Base-by-base conservation (phyloP, 2,329 filamentous ascomycete species). In the Fusarium camptoceras region DNA sequence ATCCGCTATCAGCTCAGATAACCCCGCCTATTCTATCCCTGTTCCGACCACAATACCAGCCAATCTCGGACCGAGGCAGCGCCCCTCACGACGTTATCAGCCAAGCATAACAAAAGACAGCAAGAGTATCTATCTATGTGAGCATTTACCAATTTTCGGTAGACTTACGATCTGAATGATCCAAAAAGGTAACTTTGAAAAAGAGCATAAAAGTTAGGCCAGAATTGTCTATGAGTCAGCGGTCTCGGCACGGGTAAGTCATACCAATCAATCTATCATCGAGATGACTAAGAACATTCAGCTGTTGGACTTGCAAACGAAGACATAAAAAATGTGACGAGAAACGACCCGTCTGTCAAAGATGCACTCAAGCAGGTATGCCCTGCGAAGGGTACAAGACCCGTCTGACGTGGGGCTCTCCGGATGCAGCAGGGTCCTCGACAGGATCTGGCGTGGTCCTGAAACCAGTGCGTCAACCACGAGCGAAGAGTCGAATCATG, bases 311-410 rank as follows among this genome's bases (percentile, higher is more conserved):
- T 15, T 68, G 63, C 25, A 68, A 68, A 24, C 55, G 48, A 25
- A 39, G 65, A 12, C 62, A 68, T 11, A 68, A 68, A 15, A 68
- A 68, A 63, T 68, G 58, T 49, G 65, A 68, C 20, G 65, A 68
- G 39, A 59, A 27, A 14, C 43, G 49, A 2, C 65, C 63, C 2
- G 44, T 62, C 14, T 68, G 65, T 44, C 37, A 59, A 20, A 53
- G 58, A 51, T 68, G 65, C n/a, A 34, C 34, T 16, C 54, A 68
- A 20, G 65, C 63, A 4, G 58, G 54, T 6, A 66, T 66, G 20
- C 11, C 31, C 11, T 68, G 65, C 8, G 65, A 68, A 50, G 65
- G 65, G 5, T 68, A 68, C 49, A 48, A 59, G 28, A 68, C 65
- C 8, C 46, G 65, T 8, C 27, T 68, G 24, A 66, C 54, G 41